phyloP scores from a whole-genome alignment of 495 filamentous ascomycete species.

The Penicillium coffeae region DNA sequence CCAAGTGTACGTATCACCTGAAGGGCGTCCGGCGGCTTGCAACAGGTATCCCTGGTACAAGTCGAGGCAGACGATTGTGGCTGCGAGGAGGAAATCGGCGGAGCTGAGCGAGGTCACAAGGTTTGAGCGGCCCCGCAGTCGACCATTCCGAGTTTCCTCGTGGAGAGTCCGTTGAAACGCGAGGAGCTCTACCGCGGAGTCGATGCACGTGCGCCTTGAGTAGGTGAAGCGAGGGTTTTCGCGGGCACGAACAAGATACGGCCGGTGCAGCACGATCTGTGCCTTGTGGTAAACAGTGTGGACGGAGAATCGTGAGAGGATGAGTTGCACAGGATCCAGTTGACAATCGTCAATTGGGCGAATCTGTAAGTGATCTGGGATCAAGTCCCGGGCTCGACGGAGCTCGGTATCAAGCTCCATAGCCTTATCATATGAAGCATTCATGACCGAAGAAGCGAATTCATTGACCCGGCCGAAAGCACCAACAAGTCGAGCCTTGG shows the following conservation, averaged over 20 bases:
- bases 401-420: conserved; percentile 76
- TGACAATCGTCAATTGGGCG: conserved; percentile 73
- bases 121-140: conserved; percentile 66
- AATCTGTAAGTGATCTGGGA: conserved; percentile 76
- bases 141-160: conserved; percentile 68
- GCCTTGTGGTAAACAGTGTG: conserved; percentile 76
- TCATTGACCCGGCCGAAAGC: conserved; percentile 60
- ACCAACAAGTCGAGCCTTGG: conserved; percentile 64
- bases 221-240: conserved; percentile 77
- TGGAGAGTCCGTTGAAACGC: conserved; percentile 72
- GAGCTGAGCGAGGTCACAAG: conserved; percentile 74
- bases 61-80: conserved; percentile 85
- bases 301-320: conserved; percentile 77
- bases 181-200: conserved; percentile 78
- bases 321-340: conserved; percentile 70
- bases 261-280: conserved; percentile 82
- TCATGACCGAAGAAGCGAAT: conserved; percentile 39
- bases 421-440: conserved; percentile 74
- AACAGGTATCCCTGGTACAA: conserved; percentile 47
- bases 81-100: conserved; percentile 82
- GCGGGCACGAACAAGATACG: conserved; percentile 74
- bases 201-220: conserved; percentile 80
- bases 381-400: conserved; percentile 62
- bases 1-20: conserved; percentile 62
- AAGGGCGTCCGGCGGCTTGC: conserved; percentile 34